Conservation (phyloP, 306 rosid genomes). For the Acacia confusa region DNA sequence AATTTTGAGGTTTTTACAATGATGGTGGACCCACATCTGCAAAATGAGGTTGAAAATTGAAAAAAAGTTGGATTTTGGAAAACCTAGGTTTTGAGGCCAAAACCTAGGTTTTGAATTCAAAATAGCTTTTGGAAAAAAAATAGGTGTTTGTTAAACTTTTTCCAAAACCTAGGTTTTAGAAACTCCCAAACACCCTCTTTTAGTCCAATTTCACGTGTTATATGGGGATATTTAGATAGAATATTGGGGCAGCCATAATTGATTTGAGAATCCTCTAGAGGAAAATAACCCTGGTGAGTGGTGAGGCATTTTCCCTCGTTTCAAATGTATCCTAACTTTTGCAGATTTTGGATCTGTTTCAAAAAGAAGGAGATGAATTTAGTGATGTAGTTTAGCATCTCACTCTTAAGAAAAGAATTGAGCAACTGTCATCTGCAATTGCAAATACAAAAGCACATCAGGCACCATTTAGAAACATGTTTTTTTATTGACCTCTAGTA, state of each 20-base stretch:
- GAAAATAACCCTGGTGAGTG: conserved; percentile 84
- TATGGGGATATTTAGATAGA: conserved; percentile 71
- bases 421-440: conserved; percentile 83
- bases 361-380: conserved; percentile 60
- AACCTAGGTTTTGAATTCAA: too few relatives aligned
- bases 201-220: conserved; percentile 66
- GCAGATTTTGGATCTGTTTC: conserved; percentile 42
- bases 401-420: conserved; percentile 73
- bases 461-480: too few relatives aligned
- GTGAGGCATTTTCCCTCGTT: conserved; percentile 74
- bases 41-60: too few relatives aligned
- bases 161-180: too few relatives aligned
- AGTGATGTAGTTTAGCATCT: conserved; percentile 92
- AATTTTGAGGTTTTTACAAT: too few relatives aligned
- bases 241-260: conserved; percentile 95
- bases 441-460: conserved; percentile 89
- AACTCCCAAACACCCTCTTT: too few relatives aligned
- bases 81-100: too few relatives aligned
- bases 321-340: conserved; percentile 44
- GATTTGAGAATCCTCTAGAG: conserved; percentile 88
- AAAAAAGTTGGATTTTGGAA: too few relatives aligned
- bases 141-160: too few relatives aligned
- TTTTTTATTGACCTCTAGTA: too few relatives aligned
- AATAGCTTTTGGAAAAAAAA: too few relatives aligned
- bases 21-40: too few relatives aligned